A percentile compares a stretch with the other conserved stretches of the same genome.
Conservation (phyloP, 1,284 basidiomycete genomes). For the Trametes pubescens region DNA sequence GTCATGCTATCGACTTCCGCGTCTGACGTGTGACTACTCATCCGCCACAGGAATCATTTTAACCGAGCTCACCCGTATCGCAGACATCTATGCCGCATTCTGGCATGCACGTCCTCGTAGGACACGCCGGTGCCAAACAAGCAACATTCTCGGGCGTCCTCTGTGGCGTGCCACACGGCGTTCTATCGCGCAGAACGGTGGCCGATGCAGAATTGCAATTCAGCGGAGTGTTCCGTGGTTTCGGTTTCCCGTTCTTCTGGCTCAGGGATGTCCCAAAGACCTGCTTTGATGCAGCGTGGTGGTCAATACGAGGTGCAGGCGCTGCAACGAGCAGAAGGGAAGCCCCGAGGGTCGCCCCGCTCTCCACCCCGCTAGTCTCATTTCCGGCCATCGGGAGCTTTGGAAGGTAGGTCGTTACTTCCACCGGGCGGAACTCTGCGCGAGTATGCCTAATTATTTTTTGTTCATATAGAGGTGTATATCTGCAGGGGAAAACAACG, state of each 20-base stretch:
- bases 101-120: neutral
- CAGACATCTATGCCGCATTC: neutral
- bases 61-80: neutral
- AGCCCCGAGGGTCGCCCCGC: neutral
- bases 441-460: neutral
- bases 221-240: neutral
- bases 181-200: neutral
- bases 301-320: neutral
- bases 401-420: too few relatives aligned
- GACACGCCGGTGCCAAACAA: too few relatives aligned
- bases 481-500: neutral
- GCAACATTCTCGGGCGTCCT: neutral
- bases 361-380: neutral
- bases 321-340: neutral
- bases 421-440: neutral
- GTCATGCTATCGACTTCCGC: neutral
- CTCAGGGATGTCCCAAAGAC: neutral
- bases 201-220: neutral
- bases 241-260: neutral
- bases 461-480: neutral
- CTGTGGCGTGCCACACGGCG: neutral
- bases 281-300: neutral
- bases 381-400: constrained; percentile 1
- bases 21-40: neutral
- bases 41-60: neutral